Base-by-base conservation (phyloP, 1,284 basidiomycete species). In the Ganoderma boninense region DNA sequence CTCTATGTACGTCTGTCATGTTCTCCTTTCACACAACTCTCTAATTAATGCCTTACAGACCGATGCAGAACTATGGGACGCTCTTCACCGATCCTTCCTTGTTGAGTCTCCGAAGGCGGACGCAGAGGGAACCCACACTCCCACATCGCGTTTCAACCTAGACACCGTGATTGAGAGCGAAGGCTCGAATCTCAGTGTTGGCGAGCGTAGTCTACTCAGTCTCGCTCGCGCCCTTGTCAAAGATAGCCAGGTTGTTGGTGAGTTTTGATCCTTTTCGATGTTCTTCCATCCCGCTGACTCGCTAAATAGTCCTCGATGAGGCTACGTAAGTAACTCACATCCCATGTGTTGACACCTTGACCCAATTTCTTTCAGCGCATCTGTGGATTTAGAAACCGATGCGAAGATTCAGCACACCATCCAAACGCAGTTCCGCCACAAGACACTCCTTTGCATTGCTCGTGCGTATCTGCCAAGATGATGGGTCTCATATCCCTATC, bases 121-220 rank as follows among this genome's bases (percentile, higher is more conserved):
- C 10, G 42, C 66, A 4, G 77, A 77, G 23, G 80, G 79, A 11
- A 69, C 71, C 10, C 69, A 71, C 20, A 77, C 77, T 1, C 79
- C 79, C 4, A 78, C 76, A 1, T 74, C 71, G 14, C 75, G 79
- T 1, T 77, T 96, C 83, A 92, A 87, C 26, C 86, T 97, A 14
- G 95, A 97, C 78, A 93, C 89, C 43, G 81, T 88, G 2, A 89
- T 98, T 70, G 95, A 97, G 72, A 92, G 94, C 71, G 96, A 97
- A 79, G 97, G 96, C 35, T 84, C 84, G 29, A 98, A 97, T 79
- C 77, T 97, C 68, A 92, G 90, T 63, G 90, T 92, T 49, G 91
- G 92, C 42, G 89, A 91, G 82, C 76, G 79, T 18, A 80, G 79
- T 64, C 61, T 80, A 42, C 73, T 80, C 32, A 80, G 79, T 67